Conservation (phyloP, 768 basidiomycete species). For the Rhodosporidiobolus sp. region DNA sequence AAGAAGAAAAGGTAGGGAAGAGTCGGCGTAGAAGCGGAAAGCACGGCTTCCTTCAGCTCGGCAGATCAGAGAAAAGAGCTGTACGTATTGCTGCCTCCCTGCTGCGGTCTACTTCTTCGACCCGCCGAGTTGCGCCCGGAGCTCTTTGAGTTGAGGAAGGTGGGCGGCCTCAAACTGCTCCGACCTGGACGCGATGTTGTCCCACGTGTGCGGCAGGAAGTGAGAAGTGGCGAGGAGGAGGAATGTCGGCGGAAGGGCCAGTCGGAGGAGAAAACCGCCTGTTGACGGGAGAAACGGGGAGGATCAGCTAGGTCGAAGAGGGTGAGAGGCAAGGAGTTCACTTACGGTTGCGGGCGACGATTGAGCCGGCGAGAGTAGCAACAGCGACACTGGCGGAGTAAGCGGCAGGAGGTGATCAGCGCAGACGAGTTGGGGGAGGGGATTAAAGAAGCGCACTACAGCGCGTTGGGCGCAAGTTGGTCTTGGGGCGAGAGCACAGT, state of each 20-base stretch:
- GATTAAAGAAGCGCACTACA: slow-evolving; percentile 58
- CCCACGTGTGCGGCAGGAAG: slow-evolving; percentile 79
- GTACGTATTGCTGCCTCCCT: too few relatives aligned
- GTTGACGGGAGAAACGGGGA: background rate
- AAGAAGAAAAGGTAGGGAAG: too few relatives aligned
- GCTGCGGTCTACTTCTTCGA: too few relatives aligned
- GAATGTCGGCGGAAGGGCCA: slow-evolving; percentile 72
- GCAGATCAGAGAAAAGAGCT: too few relatives aligned
- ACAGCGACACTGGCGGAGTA: slow-evolving; percentile 60
- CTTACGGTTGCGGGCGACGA: slow-evolving; percentile 72
- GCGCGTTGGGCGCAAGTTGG: slow-evolving; percentile 77
- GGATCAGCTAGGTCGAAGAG: background rate
- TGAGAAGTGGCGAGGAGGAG: slow-evolving; percentile 67
- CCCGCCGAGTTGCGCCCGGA: background rate
- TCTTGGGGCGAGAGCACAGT: slow-evolving; percentile 75
- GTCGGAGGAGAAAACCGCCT: slow-evolving; percentile 60
- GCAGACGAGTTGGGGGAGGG: background rate
- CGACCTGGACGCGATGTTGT: slow-evolving; percentile 65
- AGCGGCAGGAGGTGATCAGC: background rate
- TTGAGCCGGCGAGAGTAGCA: slow-evolving; percentile 79
- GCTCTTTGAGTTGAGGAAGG: slow-evolving; percentile 56
- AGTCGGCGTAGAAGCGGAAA: too few relatives aligned
- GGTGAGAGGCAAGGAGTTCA: background rate
- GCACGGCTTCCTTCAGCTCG: too few relatives aligned
- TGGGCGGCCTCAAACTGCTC: slow-evolving; percentile 68